Evolutionary conservation across 257 asterid genomes (phyloP).

Genomic region (Voacanga thouarsii): DNA sequence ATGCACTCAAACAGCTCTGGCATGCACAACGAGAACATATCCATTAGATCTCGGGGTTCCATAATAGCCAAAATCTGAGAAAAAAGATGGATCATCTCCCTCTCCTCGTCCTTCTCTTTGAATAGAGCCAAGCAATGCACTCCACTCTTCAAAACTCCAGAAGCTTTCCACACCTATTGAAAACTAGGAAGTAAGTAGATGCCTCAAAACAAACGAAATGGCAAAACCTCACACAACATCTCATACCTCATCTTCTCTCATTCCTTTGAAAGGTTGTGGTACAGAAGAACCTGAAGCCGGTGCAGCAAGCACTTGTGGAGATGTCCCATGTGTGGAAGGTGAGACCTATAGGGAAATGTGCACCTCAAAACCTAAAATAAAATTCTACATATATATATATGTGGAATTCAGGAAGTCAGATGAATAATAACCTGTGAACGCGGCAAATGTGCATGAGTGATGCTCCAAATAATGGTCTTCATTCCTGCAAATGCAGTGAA

Average conservation of each 20-base stretch:
- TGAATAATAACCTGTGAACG: constrained; percentile 71
- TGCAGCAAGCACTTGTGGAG: constrained; percentile 75
- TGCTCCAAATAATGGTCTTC: constrained; percentile 99
- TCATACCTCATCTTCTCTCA: constrained; percentile 97
- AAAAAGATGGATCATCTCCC: constrained; percentile 88
- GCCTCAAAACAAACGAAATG: constrained; percentile 13
- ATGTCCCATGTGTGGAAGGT: constrained; percentile 81
- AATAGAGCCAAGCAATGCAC: constrained; percentile 96
- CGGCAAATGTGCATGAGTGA: constrained; percentile 94
- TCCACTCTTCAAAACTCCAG: constrained; percentile 95
- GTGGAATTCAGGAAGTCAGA: constrained; percentile 7
- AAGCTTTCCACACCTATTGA: constrained; percentile 93
- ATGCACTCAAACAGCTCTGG: constrained; percentile 97
- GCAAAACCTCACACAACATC: constrained; percentile 1
- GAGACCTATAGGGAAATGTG: constrained; percentile 58
- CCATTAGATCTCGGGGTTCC: constrained; percentile 99
- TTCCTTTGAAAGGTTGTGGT: constrained; percentile 82
- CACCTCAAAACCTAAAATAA: constrained; percentile 22
- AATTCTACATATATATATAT: constrained; percentile 10
- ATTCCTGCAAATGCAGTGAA: constrained; percentile 54
- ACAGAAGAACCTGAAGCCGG: constrained; percentile 63
- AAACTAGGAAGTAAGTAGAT: constrained; percentile 24
- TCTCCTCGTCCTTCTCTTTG: constrained; percentile 97
- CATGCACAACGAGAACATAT: constrained; percentile 98
- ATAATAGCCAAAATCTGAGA: constrained; percentile 93